These are phyloP conservation scores for Boletus sp. DNA, from an alignment of 768 basidiomycete species.

Conservation along the genomic window DNA sequence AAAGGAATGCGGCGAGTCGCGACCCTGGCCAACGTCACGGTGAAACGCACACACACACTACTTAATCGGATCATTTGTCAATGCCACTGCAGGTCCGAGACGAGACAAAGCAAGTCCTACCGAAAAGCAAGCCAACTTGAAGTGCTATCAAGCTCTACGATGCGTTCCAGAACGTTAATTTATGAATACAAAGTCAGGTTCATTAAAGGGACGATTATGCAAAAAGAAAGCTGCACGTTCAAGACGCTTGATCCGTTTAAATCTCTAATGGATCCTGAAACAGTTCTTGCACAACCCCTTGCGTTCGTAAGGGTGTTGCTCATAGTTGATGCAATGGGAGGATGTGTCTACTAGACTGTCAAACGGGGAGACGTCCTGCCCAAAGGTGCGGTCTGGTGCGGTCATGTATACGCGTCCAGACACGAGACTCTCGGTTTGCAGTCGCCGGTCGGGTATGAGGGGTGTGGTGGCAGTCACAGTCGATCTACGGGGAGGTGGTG, in stretches of 20 bases:
- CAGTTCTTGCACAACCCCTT: slow-evolving; percentile 68
- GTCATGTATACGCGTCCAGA: slow-evolving; percentile 24
- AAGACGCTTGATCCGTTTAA: not conserved
- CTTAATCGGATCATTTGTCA: no score
- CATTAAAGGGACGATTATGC: not conserved
- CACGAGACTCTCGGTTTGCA: slow-evolving; percentile 14
- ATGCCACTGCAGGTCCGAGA: no score
- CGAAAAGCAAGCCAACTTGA: not conserved
- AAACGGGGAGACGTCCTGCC: slow-evolving; percentile 58
- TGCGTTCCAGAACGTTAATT: not conserved
- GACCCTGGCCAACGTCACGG: no score
- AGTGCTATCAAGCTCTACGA: not conserved
- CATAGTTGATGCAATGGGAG: slow-evolving; percentile 50
- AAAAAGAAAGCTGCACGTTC: not conserved
- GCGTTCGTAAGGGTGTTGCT: slow-evolving; percentile 66
- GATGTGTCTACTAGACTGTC: slow-evolving; percentile 57
- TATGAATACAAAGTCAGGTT: slow-evolving; percentile 7
- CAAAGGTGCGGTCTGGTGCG: slow-evolving; percentile 30
- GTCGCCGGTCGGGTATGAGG: slow-evolving; percentile 48
- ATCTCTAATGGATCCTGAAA: slow-evolving; percentile 47
- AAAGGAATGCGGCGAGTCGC: no score
- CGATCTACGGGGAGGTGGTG: slow-evolving; percentile 61
- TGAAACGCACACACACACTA: no score
- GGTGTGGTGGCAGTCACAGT: slow-evolving; percentile 32
- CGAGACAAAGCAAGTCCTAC: not conserved